Conservation (phyloP, 495 filamentous ascomycete genomes). For the Clohesyomyces aquaticus region DNA sequence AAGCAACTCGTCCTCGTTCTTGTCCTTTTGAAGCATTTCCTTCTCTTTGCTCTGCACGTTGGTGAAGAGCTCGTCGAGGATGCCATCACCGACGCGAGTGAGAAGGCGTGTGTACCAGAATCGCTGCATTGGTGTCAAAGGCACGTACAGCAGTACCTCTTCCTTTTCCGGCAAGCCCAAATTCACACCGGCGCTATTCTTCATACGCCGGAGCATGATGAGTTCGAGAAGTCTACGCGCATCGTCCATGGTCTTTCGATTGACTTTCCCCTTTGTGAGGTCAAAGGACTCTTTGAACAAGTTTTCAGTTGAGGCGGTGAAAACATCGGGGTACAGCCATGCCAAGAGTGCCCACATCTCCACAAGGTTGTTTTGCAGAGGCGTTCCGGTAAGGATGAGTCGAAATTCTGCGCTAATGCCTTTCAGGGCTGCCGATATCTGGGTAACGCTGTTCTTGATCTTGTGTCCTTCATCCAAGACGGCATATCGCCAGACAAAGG, state of each 20-base stretch:
- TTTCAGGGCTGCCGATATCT: slow-evolving; percentile 57
- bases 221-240: slow-evolving; percentile 58
- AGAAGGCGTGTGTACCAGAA: slow-evolving; percentile 66
- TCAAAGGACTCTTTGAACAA: slow-evolving; percentile 64
- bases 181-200: slow-evolving; percentile 61
- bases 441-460: slow-evolving; percentile 61
- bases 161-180: slow-evolving; percentile 63
- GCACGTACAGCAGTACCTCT: slow-evolving; percentile 64
- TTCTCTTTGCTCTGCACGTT: slow-evolving; percentile 55
- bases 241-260: slow-evolving; percentile 57
- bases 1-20: slow-evolving; percentile 32
- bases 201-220: slow-evolving; percentile 68
- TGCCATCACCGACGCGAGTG: slow-evolving; percentile 58
- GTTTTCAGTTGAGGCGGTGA: slow-evolving; percentile 54
- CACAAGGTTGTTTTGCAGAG: slow-evolving; percentile 65
- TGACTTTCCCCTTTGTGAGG: slow-evolving; percentile 59
- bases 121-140: slow-evolving; percentile 63
- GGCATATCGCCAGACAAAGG: slow-evolving; percentile 62
- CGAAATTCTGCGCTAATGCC: slow-evolving; percentile 60
- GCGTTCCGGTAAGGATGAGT: slow-evolving; percentile 66
- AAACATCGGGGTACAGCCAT: slow-evolving; percentile 68
- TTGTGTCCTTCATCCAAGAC: slow-evolving; percentile 65
- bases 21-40: slow-evolving; percentile 44
- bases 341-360: slow-evolving; percentile 67
- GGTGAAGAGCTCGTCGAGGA: slow-evolving; percentile 60